These are phyloP conservation scores for Paramecium primaurelia DNA, from an alignment of 73 alveolate species.

Conservation along the genomic window DNA sequence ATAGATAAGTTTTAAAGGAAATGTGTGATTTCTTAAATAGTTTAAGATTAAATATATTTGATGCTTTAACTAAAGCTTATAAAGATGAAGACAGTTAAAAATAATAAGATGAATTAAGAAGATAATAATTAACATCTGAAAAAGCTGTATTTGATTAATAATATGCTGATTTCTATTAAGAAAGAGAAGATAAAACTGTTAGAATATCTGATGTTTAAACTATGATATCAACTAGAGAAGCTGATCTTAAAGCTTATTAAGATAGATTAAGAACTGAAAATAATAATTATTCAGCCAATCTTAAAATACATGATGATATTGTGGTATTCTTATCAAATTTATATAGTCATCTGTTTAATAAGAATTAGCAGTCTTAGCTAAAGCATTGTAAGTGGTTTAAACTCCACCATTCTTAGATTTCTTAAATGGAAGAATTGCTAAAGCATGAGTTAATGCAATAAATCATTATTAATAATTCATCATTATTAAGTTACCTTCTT, in stretches of 20 bases:
- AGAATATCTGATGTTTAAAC: constrained; percentile 42
- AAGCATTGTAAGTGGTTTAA: constrained; percentile 15
- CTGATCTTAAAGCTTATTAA: constrained; percentile 25
- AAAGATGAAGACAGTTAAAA: constrained; percentile 36
- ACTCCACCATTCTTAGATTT: constrained; percentile 43
- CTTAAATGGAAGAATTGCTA: constrained; percentile 27
- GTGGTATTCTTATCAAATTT: not conserved
- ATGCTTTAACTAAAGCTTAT: constrained; percentile 40
- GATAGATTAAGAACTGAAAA: constrained; percentile 51
- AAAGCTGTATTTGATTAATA: constrained; percentile 4
- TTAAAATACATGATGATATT: constrained; percentile 45
- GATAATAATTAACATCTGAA: not conserved
- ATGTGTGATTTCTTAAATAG: constrained; percentile 39
- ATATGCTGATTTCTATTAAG: constrained; percentile 39
- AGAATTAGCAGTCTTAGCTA: constrained; percentile 37
- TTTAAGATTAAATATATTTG: constrained; percentile 8
- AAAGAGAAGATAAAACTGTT: constrained; percentile 45
- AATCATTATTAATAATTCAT: not conserved
- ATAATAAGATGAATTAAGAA: constrained; percentile 10
- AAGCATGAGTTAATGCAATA: not conserved
- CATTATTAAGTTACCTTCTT: not conserved
- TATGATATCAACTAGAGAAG: constrained; percentile 6
- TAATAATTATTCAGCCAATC: constrained; percentile 32
- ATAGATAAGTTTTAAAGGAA: constrained; percentile 44
- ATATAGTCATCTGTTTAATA: constrained; percentile 37